These are phyloP conservation scores for Curvularia verruculosa DNA, from an alignment of 2,329 filamentous ascomycete genomes.

Conservation along the genomic window DNA sequence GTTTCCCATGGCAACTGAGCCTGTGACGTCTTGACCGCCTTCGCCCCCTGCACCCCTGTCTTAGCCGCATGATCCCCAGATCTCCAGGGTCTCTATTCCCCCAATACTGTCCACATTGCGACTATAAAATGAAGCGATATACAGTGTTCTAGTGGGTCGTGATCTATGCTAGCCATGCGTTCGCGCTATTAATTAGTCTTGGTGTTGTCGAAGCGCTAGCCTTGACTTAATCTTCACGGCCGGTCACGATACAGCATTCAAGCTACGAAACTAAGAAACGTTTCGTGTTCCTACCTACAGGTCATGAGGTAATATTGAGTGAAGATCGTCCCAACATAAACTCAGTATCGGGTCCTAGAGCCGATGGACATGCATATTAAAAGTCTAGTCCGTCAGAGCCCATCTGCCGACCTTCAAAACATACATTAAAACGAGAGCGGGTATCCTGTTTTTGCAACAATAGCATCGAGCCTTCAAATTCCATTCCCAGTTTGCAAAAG, in stretches of 20 bases:
- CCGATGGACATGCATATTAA: not conserved
- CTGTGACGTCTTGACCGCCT: constrained; percentile 29
- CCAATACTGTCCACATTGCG: constrained; percentile 1
- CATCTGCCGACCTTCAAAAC: not conserved
- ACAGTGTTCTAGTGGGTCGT: not conserved
- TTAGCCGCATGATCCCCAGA: constrained; percentile 18
- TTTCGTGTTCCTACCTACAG: not conserved
- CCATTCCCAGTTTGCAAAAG: not conserved
- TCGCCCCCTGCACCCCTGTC: constrained; percentile 24
- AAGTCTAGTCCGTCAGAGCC: constrained; percentile 4
- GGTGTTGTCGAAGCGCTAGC: not conserved
- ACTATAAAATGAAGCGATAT: not conserved
- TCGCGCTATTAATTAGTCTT: constrained; percentile 4
- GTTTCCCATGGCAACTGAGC: constrained; percentile 33
- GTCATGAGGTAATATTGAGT: not conserved
- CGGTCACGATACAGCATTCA: not conserved
- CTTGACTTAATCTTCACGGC: not conserved
- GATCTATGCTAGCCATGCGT: constrained; percentile 2
- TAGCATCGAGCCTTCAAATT: not conserved
- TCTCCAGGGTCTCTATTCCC: constrained; percentile 8
- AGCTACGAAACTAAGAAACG: not conserved
- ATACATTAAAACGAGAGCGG: constrained; percentile 22
- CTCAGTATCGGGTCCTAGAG: not conserved
- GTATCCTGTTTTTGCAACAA: constrained; percentile 22
- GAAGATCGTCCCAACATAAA: not conserved